Evolutionary conservation across 2,329 filamentous ascomycete species (phyloP), one percentile per base, ranked within the genome.

Genomic region (Colletotrichum melonis): DNA sequence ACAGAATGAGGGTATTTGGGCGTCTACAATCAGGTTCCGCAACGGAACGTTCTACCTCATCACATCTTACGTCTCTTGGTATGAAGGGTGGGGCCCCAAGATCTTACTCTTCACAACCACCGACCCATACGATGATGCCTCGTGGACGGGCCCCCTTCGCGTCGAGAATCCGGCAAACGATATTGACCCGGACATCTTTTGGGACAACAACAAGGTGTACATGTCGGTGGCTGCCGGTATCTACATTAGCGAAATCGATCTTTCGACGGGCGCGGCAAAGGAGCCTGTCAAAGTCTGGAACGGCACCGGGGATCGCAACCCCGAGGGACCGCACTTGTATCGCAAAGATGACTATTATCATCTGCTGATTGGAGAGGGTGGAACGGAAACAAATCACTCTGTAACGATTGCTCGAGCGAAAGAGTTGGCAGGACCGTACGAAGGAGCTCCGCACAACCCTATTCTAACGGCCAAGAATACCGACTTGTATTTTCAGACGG

Each of bases 261-360:
- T 84, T 9, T 74, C 75, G 22, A 84, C 83, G 0, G 83, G 83
- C 35, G 77, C 78, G 28, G 66, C 82, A 12, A 78, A 79, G 38
- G 76, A 80, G 19, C 77, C 80, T 3, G 70, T 79, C 14, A 76
- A 73, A 22, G 69, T 88, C 38, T 86, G 87, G 79, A 85, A 85
- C 30, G 88, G 87, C 3, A 86, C 82, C 1, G 84, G 84, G 0
- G 83, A 78, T 63, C 66, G 82, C 74, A 76, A 84, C 78, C 76
- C 86, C 0, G 86, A 87, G 71, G 89, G 88, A 0, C 88, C 89
- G 0, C 88, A 90, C 59, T 83, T 91, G 24, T 88, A 87, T 76
- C 82, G 81, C 49, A 86, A 85, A 49, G 87, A 87, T 46, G 82
- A 80, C 0, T 89, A 83, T 73, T 90, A 88, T 73, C 90, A 90